Conservation (phyloP, 2,329 filamentous ascomycete genomes). For the Keithomyces neogunnii region DNA sequence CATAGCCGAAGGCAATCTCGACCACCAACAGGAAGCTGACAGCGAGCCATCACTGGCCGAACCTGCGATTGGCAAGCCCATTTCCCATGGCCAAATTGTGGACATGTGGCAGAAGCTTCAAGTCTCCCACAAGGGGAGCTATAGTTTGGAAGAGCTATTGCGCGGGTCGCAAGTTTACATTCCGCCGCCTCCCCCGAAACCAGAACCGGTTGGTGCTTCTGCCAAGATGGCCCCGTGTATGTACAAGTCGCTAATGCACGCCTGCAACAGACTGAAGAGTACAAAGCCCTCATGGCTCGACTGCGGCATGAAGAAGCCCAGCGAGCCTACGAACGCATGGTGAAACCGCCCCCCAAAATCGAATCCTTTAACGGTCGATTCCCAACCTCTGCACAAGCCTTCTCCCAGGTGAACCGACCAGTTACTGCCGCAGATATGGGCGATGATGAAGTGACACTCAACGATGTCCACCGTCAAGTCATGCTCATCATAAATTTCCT, state of each 20-base stretch:
- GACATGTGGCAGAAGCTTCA: slow-evolving; percentile 48
- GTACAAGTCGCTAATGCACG: slow-evolving; percentile 8
- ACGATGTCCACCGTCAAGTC: slow-evolving; percentile 72
- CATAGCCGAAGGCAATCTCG: slow-evolving; percentile 6
- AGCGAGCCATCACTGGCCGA: slow-evolving; percentile 41
- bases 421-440: slow-evolving; percentile 37
- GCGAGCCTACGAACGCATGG: slow-evolving; percentile 73
- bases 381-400: slow-evolving; percentile 45
- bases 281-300: slow-evolving; percentile 78
- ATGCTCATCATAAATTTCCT: slow-evolving; percentile 85
- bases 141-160: slow-evolving; percentile 61
- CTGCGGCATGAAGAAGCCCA: slow-evolving; percentile 78
- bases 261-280: slow-evolving; percentile 58
- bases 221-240: not conserved
- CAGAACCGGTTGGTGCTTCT: slow-evolving; percentile 55
- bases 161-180: slow-evolving; percentile 64
- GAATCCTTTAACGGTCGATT: slow-evolving; percentile 55
- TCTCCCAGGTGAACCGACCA: slow-evolving; percentile 45
- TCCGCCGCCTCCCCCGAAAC: slow-evolving; percentile 72
- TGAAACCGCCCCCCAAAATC: slow-evolving; percentile 46
- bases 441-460: slow-evolving; percentile 58
- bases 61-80: slow-evolving; percentile 53
- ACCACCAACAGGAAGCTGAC: slow-evolving; percentile 11
- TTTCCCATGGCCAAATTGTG: slow-evolving; percentile 63
- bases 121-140: slow-evolving; percentile 19